Base-by-base conservation (phyloP, 2,329 filamentous ascomycete species). In the Berkeleyomyces basicola region DNA sequence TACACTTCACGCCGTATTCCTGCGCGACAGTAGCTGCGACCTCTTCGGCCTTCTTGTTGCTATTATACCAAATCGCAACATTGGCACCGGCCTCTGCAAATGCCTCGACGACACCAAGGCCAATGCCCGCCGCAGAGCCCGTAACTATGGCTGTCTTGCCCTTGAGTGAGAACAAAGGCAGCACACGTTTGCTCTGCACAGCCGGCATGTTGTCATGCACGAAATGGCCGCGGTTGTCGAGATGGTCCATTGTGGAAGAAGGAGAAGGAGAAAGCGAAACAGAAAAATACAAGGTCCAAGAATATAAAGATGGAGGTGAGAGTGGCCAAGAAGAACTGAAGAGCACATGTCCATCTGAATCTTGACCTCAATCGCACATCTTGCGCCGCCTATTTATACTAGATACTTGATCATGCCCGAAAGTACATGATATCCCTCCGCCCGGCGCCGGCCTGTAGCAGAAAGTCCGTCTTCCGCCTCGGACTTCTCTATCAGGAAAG, bases 161-260 rank as follows among this genome's bases (percentile, higher is more conserved):
- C 69, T 83, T 84, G 60, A 88, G 76, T 4, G 84, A 87, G 74
- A 88, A 86, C 64, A 87, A 78, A 42, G 81, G 78, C 70, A 88
- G 71, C 64, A 88, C 78, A 53, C 79, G 74, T 62, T 78, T 77
- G 37, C 75, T 71, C 62, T 72, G 67, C 46, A 78, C 76, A 2
- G 75, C 67, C 40, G 70, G 71, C 67, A 79, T 83, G 70, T 79
- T 83, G 68, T 82, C 72, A 69, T 83, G 82, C 66, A 73, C 72
- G 69, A 86, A 86, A 66, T 72, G 72, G 63, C 82, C 78, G 37
- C n/a, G 44, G 64, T 74, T 74, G 46, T 72, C 71, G 67, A 75
- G 74, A 62, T 75, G 71, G 61, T 74, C 72, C 74, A 74, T 77
- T 11, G 58, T 66, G 65, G 37, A 40, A 47, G 57, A 47, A 51